Percentiles rank a stretch among this genome's conserved stretches.
These are phyloP conservation scores for Mortierella alpina DNA, from an alignment of 192 early-diverging fungal genomes.

Conservation along the genomic window DNA sequence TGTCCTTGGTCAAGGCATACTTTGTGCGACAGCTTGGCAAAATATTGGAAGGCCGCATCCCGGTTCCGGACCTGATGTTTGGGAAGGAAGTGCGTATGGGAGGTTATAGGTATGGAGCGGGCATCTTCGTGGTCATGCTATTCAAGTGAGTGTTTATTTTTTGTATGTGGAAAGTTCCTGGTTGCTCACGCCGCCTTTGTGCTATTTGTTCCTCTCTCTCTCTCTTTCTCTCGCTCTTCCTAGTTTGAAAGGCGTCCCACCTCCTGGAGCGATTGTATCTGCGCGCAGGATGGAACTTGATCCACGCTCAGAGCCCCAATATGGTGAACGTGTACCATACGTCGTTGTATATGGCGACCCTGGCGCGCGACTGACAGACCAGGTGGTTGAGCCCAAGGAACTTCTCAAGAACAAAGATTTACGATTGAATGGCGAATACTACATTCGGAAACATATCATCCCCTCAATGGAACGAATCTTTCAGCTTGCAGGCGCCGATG, in stretches of 20 bases:
- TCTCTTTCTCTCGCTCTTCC: background rate
- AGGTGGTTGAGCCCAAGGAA: conserved; percentile 74
- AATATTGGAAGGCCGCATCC: conserved; percentile 74
- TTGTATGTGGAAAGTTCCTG: no score
- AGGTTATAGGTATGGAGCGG: conserved; percentile 69
- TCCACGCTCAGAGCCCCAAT: conserved; percentile 81
- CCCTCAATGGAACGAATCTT: conserved; percentile 84
- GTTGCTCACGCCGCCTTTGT: no score
- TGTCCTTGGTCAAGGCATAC: conserved; percentile 84
- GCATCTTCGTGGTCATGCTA: no score
- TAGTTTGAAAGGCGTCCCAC: conserved; percentile 65
- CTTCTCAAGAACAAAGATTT: conserved; percentile 72
- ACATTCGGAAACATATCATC: conserved; percentile 87
- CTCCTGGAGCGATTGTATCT: conserved; percentile 81
- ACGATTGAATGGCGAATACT: conserved; percentile 82
- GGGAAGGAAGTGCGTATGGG: conserved; percentile 89
- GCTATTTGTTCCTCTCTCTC: background rate
- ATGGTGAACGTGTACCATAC: conserved; percentile 92
- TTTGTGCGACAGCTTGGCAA: conserved; percentile 77
- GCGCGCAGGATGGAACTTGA: conserved; percentile 75
- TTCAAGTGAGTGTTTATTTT: background rate
- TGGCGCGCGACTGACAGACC: conserved; percentile 75
- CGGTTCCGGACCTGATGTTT: conserved; percentile 86
- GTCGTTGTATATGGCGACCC: conserved; percentile 82
- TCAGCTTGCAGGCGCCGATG: conserved; percentile 82